These are phyloP conservation scores for Suillus decipiens DNA, from an alignment of 768 basidiomycete species.

Conservation along the genomic window DNA sequence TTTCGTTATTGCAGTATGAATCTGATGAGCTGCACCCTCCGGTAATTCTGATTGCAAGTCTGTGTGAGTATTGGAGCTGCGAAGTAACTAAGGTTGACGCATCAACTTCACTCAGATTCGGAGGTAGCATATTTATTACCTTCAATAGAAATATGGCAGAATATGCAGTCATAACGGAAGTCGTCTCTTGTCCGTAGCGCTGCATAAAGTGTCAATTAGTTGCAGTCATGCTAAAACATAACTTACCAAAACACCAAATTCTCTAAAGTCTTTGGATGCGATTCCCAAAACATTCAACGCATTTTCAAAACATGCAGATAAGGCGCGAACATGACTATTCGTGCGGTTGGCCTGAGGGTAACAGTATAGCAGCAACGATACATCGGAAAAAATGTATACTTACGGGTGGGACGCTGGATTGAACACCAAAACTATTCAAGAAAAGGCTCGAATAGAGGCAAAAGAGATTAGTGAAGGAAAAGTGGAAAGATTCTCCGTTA, in stretches of 20 bases:
- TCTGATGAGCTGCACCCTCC: constrained; percentile 62
- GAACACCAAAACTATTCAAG: constrained; percentile 82
- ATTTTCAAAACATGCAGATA: constrained; percentile 73
- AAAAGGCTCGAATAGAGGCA: constrained; percentile 78
- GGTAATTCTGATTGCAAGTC: constrained; percentile 62
- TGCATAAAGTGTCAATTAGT: constrained; percentile 31
- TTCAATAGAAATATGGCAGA: constrained; percentile 78
- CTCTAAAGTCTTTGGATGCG: constrained; percentile 71
- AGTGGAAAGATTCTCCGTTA: constrained; percentile 74
- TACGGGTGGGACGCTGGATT: constrained; percentile 59
- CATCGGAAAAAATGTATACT: constrained; percentile 25
- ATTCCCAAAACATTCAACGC: constrained; percentile 72
- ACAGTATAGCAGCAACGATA: background rate
- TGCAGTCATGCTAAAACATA: constrained; percentile 5
- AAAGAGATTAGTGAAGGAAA: constrained; percentile 74
- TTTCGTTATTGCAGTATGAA: constrained; percentile 62
- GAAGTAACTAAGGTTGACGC: constrained; percentile 55
- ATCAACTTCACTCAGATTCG: constrained; percentile 12
- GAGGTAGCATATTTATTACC: constrained; percentile 41
- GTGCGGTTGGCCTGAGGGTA: constrained; percentile 52
- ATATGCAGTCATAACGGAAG: constrained; percentile 86
- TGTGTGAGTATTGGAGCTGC: constrained; percentile 56
- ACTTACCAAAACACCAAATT: constrained; percentile 72
- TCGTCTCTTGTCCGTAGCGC: constrained; percentile 85
- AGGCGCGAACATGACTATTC: constrained; percentile 64